Base-by-base conservation (phyloP, 345 rosid species). In the Corymbia maculata region DNA sequence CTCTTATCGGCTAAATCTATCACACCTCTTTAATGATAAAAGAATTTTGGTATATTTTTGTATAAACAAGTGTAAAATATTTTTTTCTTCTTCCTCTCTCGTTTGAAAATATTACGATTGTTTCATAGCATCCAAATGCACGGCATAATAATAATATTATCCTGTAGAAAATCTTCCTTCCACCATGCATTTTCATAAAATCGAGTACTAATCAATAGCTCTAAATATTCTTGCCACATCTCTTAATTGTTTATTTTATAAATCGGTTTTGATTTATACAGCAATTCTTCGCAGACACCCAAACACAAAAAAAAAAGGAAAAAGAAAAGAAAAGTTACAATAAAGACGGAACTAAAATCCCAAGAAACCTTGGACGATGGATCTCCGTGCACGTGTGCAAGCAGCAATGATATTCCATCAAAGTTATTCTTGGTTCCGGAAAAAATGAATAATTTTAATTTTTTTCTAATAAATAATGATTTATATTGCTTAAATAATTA, bases 231-330 rank as follows among this genome's bases (percentile, higher is more conserved):
- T 50, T 13, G 51, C 51, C 51, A 50, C 51, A 11, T 50, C 13
- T 9, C 51, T 26, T 59, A 59, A 59, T 59, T 0, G n/a, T 59
- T 59, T 26, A 5, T 59, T 26, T 26, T 26, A 11, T 59, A 59
- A 59, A 59, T 26, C 30, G 66, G 66, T 26, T 59, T 59, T 11
- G 66, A 30, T 59, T 6, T 59, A 6, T n/a, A 26, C 6, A 11
- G 13, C 66, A 59, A n/a, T 59, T 10, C 66, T 59, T 59, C 66
- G 26, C 13, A 26, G 30, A 26, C 61, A 53, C 52, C 13, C 52
- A 13, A 14, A 13, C 5, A 51, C 4, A 15, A 52, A 3, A 55
- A 3, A 2, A 57, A 0, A 24, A 24, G 4, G 0, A 4, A 4
- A 9, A 10, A 0, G 2, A 5, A 2, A 4, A 57, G 0, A 59